phyloP scores from a whole-genome alignment of 2,329 filamentous ascomycete species.

The Cercospora brassicicola region DNA sequence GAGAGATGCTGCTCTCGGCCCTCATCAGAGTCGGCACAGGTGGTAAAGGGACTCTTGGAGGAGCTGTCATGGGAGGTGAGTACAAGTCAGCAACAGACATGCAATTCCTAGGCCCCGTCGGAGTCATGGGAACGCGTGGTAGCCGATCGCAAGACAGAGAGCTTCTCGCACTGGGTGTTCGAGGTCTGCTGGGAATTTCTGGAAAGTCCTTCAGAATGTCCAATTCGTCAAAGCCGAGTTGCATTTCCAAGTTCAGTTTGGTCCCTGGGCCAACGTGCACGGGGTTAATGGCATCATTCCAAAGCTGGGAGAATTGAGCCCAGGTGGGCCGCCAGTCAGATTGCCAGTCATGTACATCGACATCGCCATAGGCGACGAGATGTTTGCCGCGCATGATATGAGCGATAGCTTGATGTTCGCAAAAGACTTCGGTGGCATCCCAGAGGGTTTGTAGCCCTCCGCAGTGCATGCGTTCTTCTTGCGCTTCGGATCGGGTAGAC shows the following conservation, averaged over 20 bases:
- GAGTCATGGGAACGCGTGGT: neutral
- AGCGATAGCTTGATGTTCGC: conserved; percentile 13
- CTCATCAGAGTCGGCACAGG: conserved; percentile 2
- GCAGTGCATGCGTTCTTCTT: conserved; percentile 27
- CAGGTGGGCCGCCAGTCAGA: conserved; percentile 21
- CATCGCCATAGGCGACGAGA: conserved; percentile 21
- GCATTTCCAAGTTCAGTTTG: conserved; percentile 21
- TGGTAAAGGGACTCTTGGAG: conserved; percentile 5
- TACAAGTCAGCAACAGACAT: neutral
- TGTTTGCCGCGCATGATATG: conserved; percentile 18
- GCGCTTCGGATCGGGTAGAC: conserved; percentile 12
- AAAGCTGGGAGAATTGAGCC: conserved; percentile 21
- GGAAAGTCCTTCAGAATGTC: conserved; percentile 8
- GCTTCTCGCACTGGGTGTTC: conserved; percentile 7
- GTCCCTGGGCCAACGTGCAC: conserved; percentile 12
- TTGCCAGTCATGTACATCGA: conserved; percentile 22
- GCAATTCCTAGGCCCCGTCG: neutral
- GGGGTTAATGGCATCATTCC: conserved; percentile 21
- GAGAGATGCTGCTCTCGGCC: neutral
- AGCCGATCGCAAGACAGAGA: neutral
- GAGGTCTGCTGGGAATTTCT: neutral
- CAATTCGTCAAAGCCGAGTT: conserved; percentile 12
- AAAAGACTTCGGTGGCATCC: conserved; percentile 20
- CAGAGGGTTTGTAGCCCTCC: conserved; percentile 22
- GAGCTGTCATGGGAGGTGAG: conserved; percentile 10